Conservation (phyloP, 345 rosid genomes). For the Ceriops tagal region DNA sequence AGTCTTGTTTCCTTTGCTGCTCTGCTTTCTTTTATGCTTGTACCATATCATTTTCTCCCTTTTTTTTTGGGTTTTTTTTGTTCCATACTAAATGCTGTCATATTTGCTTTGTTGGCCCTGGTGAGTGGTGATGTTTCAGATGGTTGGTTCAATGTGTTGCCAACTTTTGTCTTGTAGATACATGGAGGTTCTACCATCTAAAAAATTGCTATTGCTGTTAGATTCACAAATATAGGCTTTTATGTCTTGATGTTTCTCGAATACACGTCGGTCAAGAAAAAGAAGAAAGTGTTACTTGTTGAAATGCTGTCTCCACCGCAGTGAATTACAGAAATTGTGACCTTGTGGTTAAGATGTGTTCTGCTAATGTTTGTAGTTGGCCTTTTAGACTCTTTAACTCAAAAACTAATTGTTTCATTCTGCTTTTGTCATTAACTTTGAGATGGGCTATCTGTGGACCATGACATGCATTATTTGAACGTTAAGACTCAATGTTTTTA, state of each 20-base stretch:
- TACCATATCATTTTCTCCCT: neutral
- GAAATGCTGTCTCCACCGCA: neutral
- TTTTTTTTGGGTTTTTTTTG: neutral
- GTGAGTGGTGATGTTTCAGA: neutral
- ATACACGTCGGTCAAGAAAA: neutral
- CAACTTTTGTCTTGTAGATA: no score
- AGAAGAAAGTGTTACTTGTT: neutral
- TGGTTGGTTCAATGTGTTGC: neutral
- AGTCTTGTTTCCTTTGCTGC: constrained; percentile 1
- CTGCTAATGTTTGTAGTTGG: neutral
- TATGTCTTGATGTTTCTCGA: no score
- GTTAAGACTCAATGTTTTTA: neutral
- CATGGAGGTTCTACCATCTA: no score
- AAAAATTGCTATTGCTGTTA: no score
- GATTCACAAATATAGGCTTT: no score
- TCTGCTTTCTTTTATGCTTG: neutral
- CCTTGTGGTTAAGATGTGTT: neutral
- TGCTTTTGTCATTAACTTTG: neutral
- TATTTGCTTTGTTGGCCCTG: neutral
- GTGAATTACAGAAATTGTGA: neutral
- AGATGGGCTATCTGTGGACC: neutral
- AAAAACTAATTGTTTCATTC: neutral
- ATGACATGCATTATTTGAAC: neutral
- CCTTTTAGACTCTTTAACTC: neutral
- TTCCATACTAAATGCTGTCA: neutral